Evolutionary conservation across 1,284 basidiomycete species (phyloP), one percentile per base, ranked within the genome.

Genomic region (Trichosporon inkin): DNA sequence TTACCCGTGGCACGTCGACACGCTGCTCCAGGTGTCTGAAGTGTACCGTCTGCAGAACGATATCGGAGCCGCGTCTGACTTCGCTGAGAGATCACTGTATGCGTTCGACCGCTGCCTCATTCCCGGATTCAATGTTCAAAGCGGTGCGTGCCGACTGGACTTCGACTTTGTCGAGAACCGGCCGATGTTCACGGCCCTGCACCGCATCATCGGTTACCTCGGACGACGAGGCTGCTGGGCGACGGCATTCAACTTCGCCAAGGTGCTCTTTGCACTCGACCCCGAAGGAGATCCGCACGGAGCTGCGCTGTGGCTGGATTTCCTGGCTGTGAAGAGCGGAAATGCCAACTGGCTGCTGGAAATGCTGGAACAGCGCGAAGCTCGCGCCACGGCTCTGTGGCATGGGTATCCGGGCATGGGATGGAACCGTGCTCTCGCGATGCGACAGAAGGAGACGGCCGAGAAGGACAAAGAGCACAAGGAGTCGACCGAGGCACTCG

Each of bases 241-340:
- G 10, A 92, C 93, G 0, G 86, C 91, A 0, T 93, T 94, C 74
- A 91, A 94, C 75, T 92, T 92, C 70, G 86, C 89, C 2, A 84
- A 88, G 38, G 82, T 96, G 0, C 80, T 96, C 49, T 87, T 88
- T 62, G 83, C 86, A 0, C 82, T 95, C 0, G 90, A 94, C 70
- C 90, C 92, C 0, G 83, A 85, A 69, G 83, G 81, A 14, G 92
- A 96, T 71, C 92, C 92, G 0, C 91, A 94, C 68, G 91, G 90
- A 2, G 84, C 87, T 1, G 79, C 88, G 3, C 79, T 92, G n/a
- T 89, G 91, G 78, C 82, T 92, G 6, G 92, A 96, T 68, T 89
- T 86, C 71, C 80, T 96, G 10, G 86, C 89, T 0, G 80, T 90
- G 64, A 93, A 92, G 74, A 81, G 86, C 0, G 85, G 85, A n/a